phyloP scores from a whole-genome alignment of 305 asterid species.

The Fraxinus floribunda region DNA sequence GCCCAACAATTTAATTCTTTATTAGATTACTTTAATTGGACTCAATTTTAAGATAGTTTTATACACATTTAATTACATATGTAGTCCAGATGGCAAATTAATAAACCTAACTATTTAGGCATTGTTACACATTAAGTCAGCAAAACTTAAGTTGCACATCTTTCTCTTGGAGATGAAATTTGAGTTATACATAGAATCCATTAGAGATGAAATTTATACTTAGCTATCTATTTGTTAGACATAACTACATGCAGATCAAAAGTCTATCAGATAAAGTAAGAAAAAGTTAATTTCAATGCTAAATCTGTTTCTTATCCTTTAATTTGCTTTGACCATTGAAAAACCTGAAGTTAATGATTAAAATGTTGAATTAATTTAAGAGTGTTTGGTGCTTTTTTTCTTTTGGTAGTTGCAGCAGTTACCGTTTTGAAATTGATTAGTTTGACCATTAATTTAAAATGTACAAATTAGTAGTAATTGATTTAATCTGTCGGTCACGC shows the following conservation, averaged over 20 bases:
- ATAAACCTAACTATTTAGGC: too few species aligned
- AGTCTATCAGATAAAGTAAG: background rate
- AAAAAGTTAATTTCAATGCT: background rate
- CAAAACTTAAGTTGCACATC: background rate
- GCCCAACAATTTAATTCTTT: too few species aligned
- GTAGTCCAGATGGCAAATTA: too few species aligned
- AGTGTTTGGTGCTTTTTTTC: background rate
- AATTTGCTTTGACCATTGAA: background rate
- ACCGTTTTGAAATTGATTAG: conserved; percentile 19
- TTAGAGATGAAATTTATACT: too few species aligned
- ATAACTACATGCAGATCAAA: background rate
- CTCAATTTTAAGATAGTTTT: too few species aligned
- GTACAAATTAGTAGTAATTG: background rate
- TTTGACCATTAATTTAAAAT: conserved; percentile 11
- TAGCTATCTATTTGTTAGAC: background rate
- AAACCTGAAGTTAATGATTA: background rate
- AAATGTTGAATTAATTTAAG: background rate
- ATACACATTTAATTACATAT: too few species aligned
- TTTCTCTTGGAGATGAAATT: background rate
- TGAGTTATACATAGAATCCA: too few species aligned
- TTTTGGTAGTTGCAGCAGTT: conserved; percentile 11
- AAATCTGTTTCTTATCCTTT: background rate
- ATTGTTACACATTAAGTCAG: background rate
- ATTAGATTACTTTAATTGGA: too few species aligned
- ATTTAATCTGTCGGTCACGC: conserved; percentile 8